These are phyloP conservation scores for Dictyostelium firmibasis DNA, from an alignment of 78 protist genomes.

Conservation along the genomic window DNA sequence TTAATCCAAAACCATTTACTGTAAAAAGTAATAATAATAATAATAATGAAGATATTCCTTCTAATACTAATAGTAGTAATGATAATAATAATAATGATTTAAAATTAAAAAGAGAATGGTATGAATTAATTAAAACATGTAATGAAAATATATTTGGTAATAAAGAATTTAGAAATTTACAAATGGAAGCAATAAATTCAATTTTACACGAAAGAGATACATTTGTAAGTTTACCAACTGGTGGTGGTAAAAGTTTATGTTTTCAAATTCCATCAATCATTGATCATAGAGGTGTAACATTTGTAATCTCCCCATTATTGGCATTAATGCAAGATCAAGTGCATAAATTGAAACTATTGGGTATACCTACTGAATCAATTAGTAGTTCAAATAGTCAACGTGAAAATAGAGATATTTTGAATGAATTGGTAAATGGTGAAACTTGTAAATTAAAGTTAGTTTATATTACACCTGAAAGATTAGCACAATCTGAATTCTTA, in stretches of 20 bases:
- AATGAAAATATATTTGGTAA: conserved; percentile 28
- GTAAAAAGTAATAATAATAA: background rate
- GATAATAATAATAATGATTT: background rate
- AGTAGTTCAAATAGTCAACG: background rate
- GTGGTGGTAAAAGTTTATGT: conserved; percentile 98
- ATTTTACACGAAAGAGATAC: conserved; percentile 67
- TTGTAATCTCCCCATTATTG: conserved; percentile 98
- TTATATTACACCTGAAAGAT: conserved; percentile 28
- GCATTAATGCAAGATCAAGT: conserved; percentile 99
- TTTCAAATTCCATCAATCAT: conserved; percentile 90
- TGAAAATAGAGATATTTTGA: background rate
- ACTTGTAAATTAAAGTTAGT: background rate
- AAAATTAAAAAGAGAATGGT: conserved; percentile 24
- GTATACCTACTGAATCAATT: background rate
- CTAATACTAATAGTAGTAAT: too few relatives aligned
- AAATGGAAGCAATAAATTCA: conserved; percentile 73
- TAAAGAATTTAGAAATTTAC: conserved; percentile 77
- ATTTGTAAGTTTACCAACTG: conserved; percentile 94
- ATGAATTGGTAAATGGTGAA: background rate
- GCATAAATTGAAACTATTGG: background rate
- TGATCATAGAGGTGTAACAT: conserved; percentile 53
- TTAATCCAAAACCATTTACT: background rate
- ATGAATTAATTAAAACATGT: conserved; percentile 5
- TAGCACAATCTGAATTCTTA: background rate
- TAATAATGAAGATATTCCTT: background rate